Evolutionary conservation across 768 basidiomycete species (phyloP).

Genomic region (Mycena olivaceomarginata): DNA sequence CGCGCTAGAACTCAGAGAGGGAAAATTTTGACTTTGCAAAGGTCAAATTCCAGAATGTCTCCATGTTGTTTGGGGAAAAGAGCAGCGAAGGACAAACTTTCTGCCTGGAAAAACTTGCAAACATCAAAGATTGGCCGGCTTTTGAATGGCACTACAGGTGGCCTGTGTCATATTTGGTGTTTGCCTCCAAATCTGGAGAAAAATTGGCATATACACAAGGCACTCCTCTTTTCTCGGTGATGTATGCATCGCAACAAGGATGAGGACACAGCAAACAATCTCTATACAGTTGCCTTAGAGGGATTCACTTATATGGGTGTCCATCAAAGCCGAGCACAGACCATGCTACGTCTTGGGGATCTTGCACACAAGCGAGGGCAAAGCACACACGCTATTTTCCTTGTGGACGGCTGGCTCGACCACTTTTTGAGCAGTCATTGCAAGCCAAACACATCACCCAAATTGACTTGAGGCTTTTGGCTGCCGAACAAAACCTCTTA

Average conservation of each 20-base stretch:
- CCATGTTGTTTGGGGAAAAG: not conserved
- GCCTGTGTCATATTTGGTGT: not conserved
- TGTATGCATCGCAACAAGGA: not conserved
- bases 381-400: not conserved
- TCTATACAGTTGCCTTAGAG: not conserved
- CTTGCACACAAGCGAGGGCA: not conserved
- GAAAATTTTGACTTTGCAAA: not conserved
- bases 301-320: not conserved
- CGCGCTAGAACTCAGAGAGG: not conserved
- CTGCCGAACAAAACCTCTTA: too few relatives aligned
- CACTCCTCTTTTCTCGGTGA: not conserved
- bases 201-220: not conserved
- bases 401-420: not conserved
- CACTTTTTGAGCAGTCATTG: not conserved
- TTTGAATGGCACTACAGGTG: not conserved
- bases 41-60: not conserved
- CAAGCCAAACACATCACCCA: not conserved
- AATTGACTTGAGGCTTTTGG: not conserved
- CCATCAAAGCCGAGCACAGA: not conserved
- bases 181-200: not conserved
- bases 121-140: not conserved
- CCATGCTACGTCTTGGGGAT: conserved; percentile 1
- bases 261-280: not conserved
- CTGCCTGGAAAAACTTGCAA: not conserved
- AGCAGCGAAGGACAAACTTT: not conserved